Base-by-base conservation (phyloP, 202 grass and related monocot species). In the Dendrocalamus latiflorus region DNA sequence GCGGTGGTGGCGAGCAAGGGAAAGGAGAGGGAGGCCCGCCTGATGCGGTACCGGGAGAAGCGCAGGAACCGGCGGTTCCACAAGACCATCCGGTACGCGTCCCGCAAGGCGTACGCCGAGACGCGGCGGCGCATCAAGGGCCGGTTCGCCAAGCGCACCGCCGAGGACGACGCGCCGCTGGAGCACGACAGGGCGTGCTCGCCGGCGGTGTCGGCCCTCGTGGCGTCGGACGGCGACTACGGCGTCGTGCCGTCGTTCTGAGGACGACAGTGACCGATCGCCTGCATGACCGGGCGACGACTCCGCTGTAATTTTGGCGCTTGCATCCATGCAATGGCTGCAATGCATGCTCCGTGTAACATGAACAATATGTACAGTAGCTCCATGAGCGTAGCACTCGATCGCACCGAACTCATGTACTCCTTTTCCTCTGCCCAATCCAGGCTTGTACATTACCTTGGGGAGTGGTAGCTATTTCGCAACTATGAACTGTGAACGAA, bases 1-100 rank as follows among this genome's bases (percentile, higher is more conserved):
- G 24, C 43, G 34, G 53, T 75, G 64, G 64, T 61, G 28, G 80
- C 48, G 63, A 84, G 80, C 80, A 84, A 39, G 56, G 89, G 89
- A 4, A 70, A 59, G 60, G 84, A 94, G 30, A 68, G 94, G 81
- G 88, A 92, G 80, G 94, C 89, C 41, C 90, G 83, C 39, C 81
- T 97, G 87, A 91, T 97, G 87, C 87, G 91, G 68, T 97, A 97
- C 87, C 81, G 94, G 1, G 91, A 97, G 83, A 97, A 97, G 88
- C 83, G 94, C 75, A 97, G 94, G 91, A 89, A 54, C 80, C 82
- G 91, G n/a, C 70, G 86, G 24, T 97, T 97, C 78, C 44, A 90
- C 50, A 97, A 97, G 89, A 97, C 90, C 61, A 92, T 94, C 72
- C 83, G 94, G 44, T 97, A 97, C 62, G 89, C 91, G 49, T 94